These are phyloP conservation scores for Rickenella mellea DNA, from an alignment of 768 basidiomycete species.

Conservation along the genomic window DNA sequence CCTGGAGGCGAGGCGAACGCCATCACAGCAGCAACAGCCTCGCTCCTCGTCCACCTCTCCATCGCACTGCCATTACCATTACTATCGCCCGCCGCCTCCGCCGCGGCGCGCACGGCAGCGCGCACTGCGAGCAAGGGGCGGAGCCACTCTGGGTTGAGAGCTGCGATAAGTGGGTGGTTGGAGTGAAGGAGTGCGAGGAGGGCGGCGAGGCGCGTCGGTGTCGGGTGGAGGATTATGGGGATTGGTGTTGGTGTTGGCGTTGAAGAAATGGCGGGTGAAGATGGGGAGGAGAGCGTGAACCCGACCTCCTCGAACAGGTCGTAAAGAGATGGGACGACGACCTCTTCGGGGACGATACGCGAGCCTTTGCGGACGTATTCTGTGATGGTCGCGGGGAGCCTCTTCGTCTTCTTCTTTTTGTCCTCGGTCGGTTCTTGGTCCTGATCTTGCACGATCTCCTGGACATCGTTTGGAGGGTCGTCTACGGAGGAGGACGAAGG, in stretches of 20 bases:
- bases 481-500: slow-evolving; percentile 28
- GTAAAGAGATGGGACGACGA: slow-evolving; percentile 40
- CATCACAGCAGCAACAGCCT: slow-evolving; percentile 36
- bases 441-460: slow-evolving; percentile 5
- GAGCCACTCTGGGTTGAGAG: slow-evolving; percentile 36
- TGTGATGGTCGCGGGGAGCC: slow-evolving; percentile 20
- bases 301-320: slow-evolving; percentile 40
- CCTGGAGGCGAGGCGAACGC: slow-evolving; percentile 6
- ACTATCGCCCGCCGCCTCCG: slow-evolving; percentile 40
- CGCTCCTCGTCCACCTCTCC: slow-evolving; percentile 60
- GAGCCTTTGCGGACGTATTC: slow-evolving; percentile 69
- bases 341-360: slow-evolving; percentile 48
- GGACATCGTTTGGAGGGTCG: slow-evolving; percentile 15
- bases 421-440: slow-evolving; percentile 2
- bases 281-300: slow-evolving; percentile 27
- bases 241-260: slow-evolving; percentile 16
- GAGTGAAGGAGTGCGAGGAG: slow-evolving; percentile 50
- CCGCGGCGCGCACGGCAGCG: slow-evolving; percentile 47
- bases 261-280: slow-evolving; percentile 15
- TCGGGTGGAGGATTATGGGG: slow-evolving; percentile 40
- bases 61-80: slow-evolving; percentile 48
- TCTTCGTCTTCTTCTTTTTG: slow-evolving; percentile 3
- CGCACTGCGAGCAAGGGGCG: slow-evolving; percentile 48
- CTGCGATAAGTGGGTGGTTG: slow-evolving; percentile 36
- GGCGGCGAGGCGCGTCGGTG: slow-evolving; percentile 42